Conservation (phyloP, 805 yeast species). For the Saturnispora mendoncae region DNA sequence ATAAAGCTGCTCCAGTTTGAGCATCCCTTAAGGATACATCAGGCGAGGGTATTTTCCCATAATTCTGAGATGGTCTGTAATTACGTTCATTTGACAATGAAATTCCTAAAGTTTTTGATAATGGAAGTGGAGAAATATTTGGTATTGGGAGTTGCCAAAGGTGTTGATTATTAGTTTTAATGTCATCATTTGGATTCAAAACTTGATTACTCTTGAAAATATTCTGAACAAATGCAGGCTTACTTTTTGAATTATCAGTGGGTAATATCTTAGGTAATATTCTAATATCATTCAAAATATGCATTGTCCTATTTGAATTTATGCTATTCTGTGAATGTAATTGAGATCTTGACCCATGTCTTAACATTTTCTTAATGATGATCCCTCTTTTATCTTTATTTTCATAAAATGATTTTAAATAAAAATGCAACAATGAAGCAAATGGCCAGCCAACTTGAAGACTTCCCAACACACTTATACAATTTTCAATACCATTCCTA, state of each 20-base stretch:
- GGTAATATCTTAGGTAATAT: conserved; percentile 2
- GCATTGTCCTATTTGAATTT: conserved; percentile 4
- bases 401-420: conserved; percentile 36
- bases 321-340: neutral
- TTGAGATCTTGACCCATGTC: neutral
- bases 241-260: neutral
- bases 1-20: too few relatives aligned
- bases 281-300: conserved; percentile 4
- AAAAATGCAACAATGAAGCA: conserved; percentile 40
- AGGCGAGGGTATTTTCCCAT: neutral
- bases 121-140: neutral
- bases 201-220: neutral
- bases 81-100: neutral
- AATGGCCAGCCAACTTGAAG: conserved; percentile 47
- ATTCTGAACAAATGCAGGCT: neutral
- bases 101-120: neutral
- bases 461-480: conserved; percentile 28
- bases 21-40: neutral
- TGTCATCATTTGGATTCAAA: neutral
- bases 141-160: neutral
- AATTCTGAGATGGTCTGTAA: neutral
- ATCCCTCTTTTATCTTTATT: conserved; percentile 24
- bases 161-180: neutral
- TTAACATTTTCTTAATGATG: conserved; percentile 15
- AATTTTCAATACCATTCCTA: conserved; percentile 17